These are phyloP conservation scores for Ceratocystis albifundus DNA, from an alignment of 2,329 filamentous ascomycete genomes.

Conservation along the genomic window DNA sequence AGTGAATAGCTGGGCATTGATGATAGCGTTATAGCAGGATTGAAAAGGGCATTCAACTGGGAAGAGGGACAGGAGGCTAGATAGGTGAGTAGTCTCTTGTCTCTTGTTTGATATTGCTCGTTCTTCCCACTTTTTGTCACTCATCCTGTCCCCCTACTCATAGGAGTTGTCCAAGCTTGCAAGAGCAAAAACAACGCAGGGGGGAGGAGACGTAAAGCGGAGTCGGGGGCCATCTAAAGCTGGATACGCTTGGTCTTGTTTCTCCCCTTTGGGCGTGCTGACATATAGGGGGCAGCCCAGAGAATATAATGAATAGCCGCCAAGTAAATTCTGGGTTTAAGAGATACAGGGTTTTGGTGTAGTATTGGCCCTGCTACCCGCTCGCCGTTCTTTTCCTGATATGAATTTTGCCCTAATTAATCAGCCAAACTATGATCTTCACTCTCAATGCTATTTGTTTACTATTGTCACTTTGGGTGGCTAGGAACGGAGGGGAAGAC, in stretches of 20 bases:
- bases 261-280: background rate
- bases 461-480: background rate
- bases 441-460: background rate
- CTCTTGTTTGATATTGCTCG: no score
- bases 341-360: background rate
- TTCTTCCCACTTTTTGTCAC: no score
- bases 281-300: background rate
- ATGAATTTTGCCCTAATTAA: constrained; percentile 5
- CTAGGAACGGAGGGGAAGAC: no score
- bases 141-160: no score
- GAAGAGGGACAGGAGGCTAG: no score
- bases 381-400: background rate
- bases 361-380: background rate
- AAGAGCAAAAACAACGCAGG: background rate
- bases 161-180: no score
- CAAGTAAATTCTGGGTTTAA: background rate
- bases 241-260: no score
- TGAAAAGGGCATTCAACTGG: no score
- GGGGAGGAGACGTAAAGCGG: background rate
- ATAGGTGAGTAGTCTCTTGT: no score
- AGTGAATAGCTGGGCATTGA: no score
- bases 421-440: background rate
- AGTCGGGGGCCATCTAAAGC: background rate
- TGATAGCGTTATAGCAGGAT: no score
- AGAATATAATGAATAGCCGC: background rate